Conservation (phyloP, 169 alveolate species). For the Plasmodium relictum region DNA sequence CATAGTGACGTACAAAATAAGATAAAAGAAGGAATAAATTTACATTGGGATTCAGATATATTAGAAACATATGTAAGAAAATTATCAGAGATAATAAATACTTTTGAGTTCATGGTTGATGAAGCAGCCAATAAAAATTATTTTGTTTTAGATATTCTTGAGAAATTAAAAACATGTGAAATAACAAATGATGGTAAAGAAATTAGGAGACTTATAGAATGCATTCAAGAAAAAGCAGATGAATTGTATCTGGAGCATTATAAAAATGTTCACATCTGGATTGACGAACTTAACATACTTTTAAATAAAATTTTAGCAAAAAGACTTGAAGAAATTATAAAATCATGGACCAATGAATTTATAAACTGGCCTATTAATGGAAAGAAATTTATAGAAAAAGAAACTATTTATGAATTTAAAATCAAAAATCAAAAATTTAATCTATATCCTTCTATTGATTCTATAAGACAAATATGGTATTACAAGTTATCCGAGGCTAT, state of each 20-base stretch:
- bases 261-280: conserved; percentile 91
- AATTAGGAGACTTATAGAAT: conserved; percentile 46
- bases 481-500: conserved; percentile 57
- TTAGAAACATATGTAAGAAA: conserved; percentile 80
- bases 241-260: conserved; percentile 87
- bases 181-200: conserved; percentile 28
- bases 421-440: conserved; percentile 57
- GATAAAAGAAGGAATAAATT: conserved; percentile 80
- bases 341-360: conserved; percentile 90
- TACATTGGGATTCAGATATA: conserved; percentile 82
- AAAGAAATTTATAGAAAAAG: conserved; percentile 60
- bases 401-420: conserved; percentile 61
- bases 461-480: conserved; percentile 78
- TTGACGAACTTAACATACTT: conserved; percentile 87
- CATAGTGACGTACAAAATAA: conserved; percentile 76
- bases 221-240: conserved; percentile 86
- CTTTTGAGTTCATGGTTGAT: conserved; percentile 82
- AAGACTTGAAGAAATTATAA: conserved; percentile 86
- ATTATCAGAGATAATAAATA: conserved; percentile 79
- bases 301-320: conserved; percentile 87
- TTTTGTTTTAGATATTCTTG: conserved; percentile 67
- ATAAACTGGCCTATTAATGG: conserved; percentile 78
- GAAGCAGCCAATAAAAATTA: conserved; percentile 76
- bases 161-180: conserved; percentile 64
- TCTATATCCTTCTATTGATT: conserved; percentile 59